Conservation (phyloP, 768 basidiomycete species). For the Pleurotus salmoneostramineus region DNA sequence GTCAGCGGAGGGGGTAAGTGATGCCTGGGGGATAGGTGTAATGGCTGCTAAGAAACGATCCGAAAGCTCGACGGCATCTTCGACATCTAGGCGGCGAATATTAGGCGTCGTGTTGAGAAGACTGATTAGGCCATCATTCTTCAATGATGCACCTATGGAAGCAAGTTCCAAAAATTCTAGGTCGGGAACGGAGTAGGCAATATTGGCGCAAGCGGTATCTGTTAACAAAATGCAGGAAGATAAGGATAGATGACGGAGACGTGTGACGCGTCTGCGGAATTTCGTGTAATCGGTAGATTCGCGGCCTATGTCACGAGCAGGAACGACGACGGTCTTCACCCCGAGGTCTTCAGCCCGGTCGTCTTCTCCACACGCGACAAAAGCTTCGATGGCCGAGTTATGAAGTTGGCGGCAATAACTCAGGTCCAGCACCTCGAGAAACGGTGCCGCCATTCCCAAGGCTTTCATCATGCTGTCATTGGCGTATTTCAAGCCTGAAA, state of each 20-base stretch:
- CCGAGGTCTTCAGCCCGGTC: constrained; percentile 27
- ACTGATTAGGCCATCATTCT: constrained; percentile 68
- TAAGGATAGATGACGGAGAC: constrained; percentile 68
- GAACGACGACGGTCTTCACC: constrained; percentile 45
- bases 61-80: constrained; percentile 72
- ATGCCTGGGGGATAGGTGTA: constrained; percentile 38
- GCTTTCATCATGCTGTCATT: constrained; percentile 58
- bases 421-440: constrained; percentile 76
- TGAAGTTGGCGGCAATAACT: constrained; percentile 69
- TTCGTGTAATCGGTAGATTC: constrained; percentile 44
- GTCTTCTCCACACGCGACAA: constrained; percentile 51
- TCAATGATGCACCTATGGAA: constrained; percentile 64
- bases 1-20: neutral
- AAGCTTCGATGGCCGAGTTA: constrained; percentile 72
- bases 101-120: constrained; percentile 66
- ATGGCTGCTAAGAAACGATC: constrained; percentile 68
- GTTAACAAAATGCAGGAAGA: constrained; percentile 71
- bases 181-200: constrained; percentile 65
- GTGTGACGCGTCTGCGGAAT: constrained; percentile 60
- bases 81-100: constrained; percentile 80
- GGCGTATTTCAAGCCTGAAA: constrained; percentile 65
- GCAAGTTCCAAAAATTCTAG: constrained; percentile 80
- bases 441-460: constrained; percentile 65
- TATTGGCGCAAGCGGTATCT: constrained; percentile 68
- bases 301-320: constrained; percentile 62